A percentile compares a stretch with the other conserved stretches of the same genome.
phyloP scores from a whole-genome alignment of 495 filamentous ascomycete genomes.

The Aspergillus egyptiacus region DNA sequence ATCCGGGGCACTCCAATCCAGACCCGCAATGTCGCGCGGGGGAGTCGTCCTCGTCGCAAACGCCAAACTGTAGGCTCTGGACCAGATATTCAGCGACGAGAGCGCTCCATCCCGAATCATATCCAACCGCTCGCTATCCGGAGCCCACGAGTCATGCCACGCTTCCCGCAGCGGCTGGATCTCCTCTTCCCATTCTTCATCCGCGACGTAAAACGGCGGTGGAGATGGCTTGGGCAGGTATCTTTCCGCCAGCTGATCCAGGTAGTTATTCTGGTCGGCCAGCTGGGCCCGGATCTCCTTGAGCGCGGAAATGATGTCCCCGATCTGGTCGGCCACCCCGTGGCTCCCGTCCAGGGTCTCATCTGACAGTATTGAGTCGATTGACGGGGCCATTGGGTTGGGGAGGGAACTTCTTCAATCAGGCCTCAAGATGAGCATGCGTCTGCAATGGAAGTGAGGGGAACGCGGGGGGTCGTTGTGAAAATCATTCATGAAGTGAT shows the following conservation, averaged over 20 bases:
- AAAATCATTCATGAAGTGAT: too few relatives aligned
- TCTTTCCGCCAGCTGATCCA: background rate
- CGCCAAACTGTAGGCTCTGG: background rate
- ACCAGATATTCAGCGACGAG: background rate
- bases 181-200: background rate
- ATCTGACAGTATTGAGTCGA: too few relatives aligned
- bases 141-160: background rate
- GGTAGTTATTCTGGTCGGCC: conserved; percentile 3
- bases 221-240: background rate
- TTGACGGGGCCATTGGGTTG: too few relatives aligned
- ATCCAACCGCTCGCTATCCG: background rate
- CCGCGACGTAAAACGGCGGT: background rate
- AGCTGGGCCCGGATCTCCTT: background rate
- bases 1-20: too few relatives aligned
- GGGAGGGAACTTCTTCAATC: too few relatives aligned
- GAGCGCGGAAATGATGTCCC: background rate
- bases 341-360: too few relatives aligned
- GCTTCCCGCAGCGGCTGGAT: background rate
- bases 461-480: too few relatives aligned
- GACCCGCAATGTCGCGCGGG: too few relatives aligned
- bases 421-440: too few relatives aligned
- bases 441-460: too few relatives aligned
- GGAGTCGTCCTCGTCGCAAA: background rate
- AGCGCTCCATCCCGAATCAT: background rate
- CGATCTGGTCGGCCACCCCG: background rate